Evolutionary conservation across 768 basidiomycete genomes (phyloP), one percentile per base, ranked within the genome.

Genomic region (Tephrocybe sp.): DNA sequence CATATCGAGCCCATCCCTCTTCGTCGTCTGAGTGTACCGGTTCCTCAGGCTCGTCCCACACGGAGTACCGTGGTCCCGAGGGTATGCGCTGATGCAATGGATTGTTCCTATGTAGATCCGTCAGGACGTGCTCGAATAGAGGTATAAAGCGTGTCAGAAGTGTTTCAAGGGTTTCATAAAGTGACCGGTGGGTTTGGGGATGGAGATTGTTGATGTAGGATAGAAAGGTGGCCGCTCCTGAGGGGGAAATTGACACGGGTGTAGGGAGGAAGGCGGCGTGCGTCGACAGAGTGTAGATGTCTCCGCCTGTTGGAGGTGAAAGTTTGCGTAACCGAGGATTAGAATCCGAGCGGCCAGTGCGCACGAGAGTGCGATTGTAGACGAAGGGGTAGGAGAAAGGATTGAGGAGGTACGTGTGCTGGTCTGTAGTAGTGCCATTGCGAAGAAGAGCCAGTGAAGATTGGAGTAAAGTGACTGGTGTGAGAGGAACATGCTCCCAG

Each of bases 181-280:
- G 60, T 15, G 53, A 23, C 14, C 34, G 38, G 48, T 71, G 56
- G 12, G 47, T 37, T 3, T 59, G 55, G 5, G 73, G 75, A 51
- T 79, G 62, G 18, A 83, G 62, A 51, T 80, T 78, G 61, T 81
- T 81, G 67, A 83, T 80, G 62, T 83, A 83, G 2, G 78, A 77
- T 8, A 65, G 54, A 45, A 78, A 72, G 50, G 62, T 63, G 61
- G 3, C 10, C 7, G 7, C 4, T 39, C 47, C 45, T 12, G 68
- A 66, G 10, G 65, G 38, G 10, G 73, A 69, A 11, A 80, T 60
- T 34, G 53, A 62, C 17, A 77, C 68, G 28, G 74, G 68, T 5
- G 78, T 70, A 14, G 80, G 80, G n/a, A 83, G 65, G 33, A 71
- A 62, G 5, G 74, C 64, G 54, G 72, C 76, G 6, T 62, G 39